Evolutionary conservation across 768 basidiomycete genomes (phyloP), one percentile per base, ranked within the genome.

Genomic region (Pisolithus orientalis): DNA sequence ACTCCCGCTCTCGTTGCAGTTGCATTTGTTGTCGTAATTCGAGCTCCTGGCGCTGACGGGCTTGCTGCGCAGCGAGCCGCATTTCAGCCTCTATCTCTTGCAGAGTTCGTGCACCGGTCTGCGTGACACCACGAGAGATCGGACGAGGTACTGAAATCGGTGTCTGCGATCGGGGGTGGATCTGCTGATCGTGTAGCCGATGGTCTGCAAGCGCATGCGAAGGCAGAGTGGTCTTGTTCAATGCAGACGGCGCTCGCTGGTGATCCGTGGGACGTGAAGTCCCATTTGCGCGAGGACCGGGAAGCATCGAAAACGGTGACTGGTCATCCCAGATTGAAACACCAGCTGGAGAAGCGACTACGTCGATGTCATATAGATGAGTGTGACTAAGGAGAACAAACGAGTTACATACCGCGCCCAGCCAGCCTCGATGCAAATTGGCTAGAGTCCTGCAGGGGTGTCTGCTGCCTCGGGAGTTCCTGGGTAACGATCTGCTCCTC

Each of bases 71-170:
- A 24, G 75, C 77, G 6, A 77, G 76, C n/a, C 77, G 76, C 87
- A 91, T 89, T 66, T 93, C 90, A 3, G 83, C 80, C 61, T 93
- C 90, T 53, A 93, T 84, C 57, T 93, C 90, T 57, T 88, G 83
- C 27, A 92, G 64, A 0, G 88, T 90, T 17, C 82, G 81, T 9
- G 76, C 73, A 34, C 75, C 75, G 5, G 61, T 62, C 39, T 72
- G 72, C 49, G 57, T 59, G 31, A 59, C 27, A 44, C 64, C 70
- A 53, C 68, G 73, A 14, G 71, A 64, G 50, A 63, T 59, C 6
- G 63, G 55, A 21, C 31, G 44, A 17, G 44, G 31, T 17, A 14
- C 46, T 24, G 31, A 21, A 32, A 38, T 32, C 10, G 34, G 46
- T 6, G 46, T 38, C 34, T 47, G 31, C 52, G 68, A 72, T 17